Evolutionary conservation across 2,329 filamentous ascomycete genomes (phyloP).

Genomic region (Phialocephala subalpina): DNA sequence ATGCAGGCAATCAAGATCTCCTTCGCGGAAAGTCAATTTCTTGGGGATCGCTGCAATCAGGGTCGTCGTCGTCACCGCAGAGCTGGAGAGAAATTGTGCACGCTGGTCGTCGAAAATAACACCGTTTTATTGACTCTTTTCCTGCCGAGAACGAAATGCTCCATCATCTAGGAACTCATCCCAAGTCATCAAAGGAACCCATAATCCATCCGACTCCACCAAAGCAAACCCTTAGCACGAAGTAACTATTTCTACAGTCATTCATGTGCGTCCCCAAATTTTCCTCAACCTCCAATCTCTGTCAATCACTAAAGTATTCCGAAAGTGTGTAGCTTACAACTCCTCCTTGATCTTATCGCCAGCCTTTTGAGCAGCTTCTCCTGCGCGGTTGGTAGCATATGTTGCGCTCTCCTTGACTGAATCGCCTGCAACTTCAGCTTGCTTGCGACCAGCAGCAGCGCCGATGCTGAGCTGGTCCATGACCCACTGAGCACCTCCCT

Average conservation of each 20-base stretch:
- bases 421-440: slow-evolving; percentile 56
- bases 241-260: slow-evolving; percentile 2
- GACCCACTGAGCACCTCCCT: slow-evolving; percentile 54
- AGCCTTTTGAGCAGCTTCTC: slow-evolving; percentile 47
- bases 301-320: not conserved
- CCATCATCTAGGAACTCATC: not conserved
- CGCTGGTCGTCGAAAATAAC: not conserved
- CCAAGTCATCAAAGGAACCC: not conserved
- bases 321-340: slow-evolving; percentile 36
- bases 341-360: slow-evolving; percentile 45
- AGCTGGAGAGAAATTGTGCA: not conserved
- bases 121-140: slow-evolving; percentile 7
- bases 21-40: not conserved
- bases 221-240: slow-evolving; percentile 20
- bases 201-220: slow-evolving; percentile 17
- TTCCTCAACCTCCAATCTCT: not conserved
- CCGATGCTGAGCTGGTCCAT: slow-evolving; percentile 57
- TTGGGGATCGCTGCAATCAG: not conserved
- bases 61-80: not conserved
- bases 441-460: slow-evolving; percentile 53
- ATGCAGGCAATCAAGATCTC: slow-evolving; percentile 3
- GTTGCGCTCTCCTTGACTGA: slow-evolving; percentile 44
- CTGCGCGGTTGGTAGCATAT: slow-evolving; percentile 44
- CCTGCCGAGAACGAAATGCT: slow-evolving; percentile 8
- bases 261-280: not conserved